Percentiles rank a stretch among this genome's conserved stretches.
phyloP scores from a whole-genome alignment of 352 stramenopile species.

The Pythium plurisporium region DNA sequence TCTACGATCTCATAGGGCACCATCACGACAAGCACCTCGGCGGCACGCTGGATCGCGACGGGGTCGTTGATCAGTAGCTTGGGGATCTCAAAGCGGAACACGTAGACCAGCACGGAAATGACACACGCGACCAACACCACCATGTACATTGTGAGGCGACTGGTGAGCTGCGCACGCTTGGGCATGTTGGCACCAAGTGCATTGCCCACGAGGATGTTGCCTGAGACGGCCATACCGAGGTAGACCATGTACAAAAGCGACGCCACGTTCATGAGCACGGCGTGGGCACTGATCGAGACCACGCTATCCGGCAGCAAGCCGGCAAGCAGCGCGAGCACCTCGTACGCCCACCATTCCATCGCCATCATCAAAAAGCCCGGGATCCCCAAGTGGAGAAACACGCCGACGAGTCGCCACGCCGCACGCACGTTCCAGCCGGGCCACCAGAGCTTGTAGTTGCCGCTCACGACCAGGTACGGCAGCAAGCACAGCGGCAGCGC shows the following conservation, averaged over 20 bases:
- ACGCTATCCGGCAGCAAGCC: conserved; percentile 60
- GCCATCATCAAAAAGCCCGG: conserved; percentile 64
- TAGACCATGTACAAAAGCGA: conserved; percentile 76
- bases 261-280: conserved; percentile 67
- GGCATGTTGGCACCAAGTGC: conserved; percentile 64
- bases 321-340: conserved; percentile 67
- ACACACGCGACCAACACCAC: too few species aligned
- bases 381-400: conserved; percentile 66
- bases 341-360: conserved; percentile 79
- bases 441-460: conserved; percentile 66
- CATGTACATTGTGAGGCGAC: too few species aligned
- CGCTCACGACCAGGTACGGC: too few species aligned
- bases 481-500: conserved; percentile 44
- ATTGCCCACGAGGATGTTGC: conserved; percentile 76
- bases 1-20: conserved; percentile 76
- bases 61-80: conserved; percentile 59
- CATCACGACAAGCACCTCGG: conserved; percentile 54
- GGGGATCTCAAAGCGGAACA: too few species aligned
- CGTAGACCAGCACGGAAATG: too few species aligned
- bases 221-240: conserved; percentile 55
- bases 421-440: conserved; percentile 52
- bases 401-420: conserved; percentile 37
- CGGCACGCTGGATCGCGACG: conserved; percentile 38
- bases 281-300: conserved; percentile 64
- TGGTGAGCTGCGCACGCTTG: conserved; percentile 42